Percentiles rank a stretch among this genome's conserved stretches.
phyloP scores from a whole-genome alignment of 148 eudicot species.

The Amaranthus cruentus region DNA sequence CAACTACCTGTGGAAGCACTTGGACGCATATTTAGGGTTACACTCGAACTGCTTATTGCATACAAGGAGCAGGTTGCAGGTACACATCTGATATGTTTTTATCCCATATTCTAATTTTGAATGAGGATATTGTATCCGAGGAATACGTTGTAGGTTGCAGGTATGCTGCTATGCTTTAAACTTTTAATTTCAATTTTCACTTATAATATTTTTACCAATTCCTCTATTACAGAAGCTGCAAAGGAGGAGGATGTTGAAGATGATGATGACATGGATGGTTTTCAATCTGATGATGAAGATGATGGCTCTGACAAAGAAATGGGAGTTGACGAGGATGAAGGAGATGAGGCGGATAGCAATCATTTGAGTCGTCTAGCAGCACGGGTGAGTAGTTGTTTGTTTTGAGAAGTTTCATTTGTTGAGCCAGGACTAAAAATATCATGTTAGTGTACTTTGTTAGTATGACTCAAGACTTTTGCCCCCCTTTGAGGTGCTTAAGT shows the following conservation, averaged over 20 bases:
- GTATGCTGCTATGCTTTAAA: too few species aligned
- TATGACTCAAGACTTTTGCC: not conserved
- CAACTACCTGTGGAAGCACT: slow-evolving; percentile 86
- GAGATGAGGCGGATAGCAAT: slow-evolving; percentile 74
- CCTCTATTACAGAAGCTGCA: slow-evolving; percentile 57
- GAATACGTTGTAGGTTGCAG: too few species aligned
- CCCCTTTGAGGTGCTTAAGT: not conserved
- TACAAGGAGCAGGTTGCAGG: slow-evolving; percentile 96
- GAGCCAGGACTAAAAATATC: too few species aligned
- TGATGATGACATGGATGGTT: slow-evolving; percentile 79
- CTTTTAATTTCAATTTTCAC: too few species aligned
- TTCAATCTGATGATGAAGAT: slow-evolving; percentile 70
- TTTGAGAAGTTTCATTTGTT: too few species aligned
- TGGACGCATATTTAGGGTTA: slow-evolving; percentile 80
- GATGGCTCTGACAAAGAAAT: slow-evolving; percentile 78
- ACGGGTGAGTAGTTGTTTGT: slow-evolving; percentile 45
- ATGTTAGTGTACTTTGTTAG: not conserved
- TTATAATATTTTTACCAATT: not conserved
- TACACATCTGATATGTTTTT: slow-evolving; percentile 14
- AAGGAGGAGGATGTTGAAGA: slow-evolving; percentile 64
- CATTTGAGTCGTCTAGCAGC: slow-evolving; percentile 74
- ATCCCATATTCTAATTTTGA: too few species aligned
- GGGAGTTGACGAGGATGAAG: slow-evolving; percentile 92
- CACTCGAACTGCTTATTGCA: slow-evolving; percentile 86
- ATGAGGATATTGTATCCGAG: too few species aligned